These are phyloP conservation scores for Cochlearia excelsa DNA, from an alignment of 345 rosid species.

Conservation along the genomic window DNA sequence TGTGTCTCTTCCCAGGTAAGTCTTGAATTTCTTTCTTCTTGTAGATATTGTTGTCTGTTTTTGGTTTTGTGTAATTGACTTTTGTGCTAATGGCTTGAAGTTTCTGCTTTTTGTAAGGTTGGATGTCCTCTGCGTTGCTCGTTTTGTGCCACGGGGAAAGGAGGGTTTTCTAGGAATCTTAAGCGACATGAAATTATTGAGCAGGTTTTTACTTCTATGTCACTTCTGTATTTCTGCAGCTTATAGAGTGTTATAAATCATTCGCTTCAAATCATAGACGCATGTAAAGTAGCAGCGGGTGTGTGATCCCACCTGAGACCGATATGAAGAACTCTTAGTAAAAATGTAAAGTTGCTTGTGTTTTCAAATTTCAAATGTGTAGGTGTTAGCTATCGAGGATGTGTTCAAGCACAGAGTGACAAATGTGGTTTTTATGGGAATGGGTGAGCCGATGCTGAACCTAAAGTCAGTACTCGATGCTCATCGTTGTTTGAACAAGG, in stretches of 20 bases:
- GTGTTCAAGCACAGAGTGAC: slow-evolving; percentile 86
- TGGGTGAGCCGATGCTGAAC: slow-evolving; percentile 99
- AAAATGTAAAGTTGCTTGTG: background rate
- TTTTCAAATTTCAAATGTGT: slow-evolving; percentile 15
- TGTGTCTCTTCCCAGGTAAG: slow-evolving; percentile 93
- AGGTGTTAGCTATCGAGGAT: slow-evolving; percentile 93
- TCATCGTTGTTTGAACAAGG: slow-evolving; percentile 92
- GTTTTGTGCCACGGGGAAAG: slow-evolving; percentile 99
- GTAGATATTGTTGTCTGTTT: slow-evolving; percentile 10
- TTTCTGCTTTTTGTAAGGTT: slow-evolving; percentile 48
- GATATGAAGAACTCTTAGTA: background rate
- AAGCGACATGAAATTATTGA: slow-evolving; percentile 79
- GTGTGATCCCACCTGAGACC: slow-evolving; percentile 1
- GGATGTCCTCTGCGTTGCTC: slow-evolving; percentile 95
- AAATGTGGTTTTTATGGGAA: slow-evolving; percentile 97
- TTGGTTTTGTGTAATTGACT: slow-evolving; percentile 7
- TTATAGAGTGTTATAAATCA: slow-evolving; percentile 8
- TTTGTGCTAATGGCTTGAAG: slow-evolving; percentile 20
- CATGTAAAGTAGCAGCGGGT: background rate
- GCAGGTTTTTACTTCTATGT: slow-evolving; percentile 54
- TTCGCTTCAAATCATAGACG: background rate
- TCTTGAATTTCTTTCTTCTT: slow-evolving; percentile 1
- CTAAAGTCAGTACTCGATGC: slow-evolving; percentile 89
- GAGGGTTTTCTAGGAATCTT: slow-evolving; percentile 94
- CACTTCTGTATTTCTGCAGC: slow-evolving; percentile 22